Percentiles rank a stretch among this genome's conserved stretches.
These are phyloP conservation scores for Puccinia triticina DNA, from an alignment of 1,284 basidiomycete genomes.

Conservation along the genomic window DNA sequence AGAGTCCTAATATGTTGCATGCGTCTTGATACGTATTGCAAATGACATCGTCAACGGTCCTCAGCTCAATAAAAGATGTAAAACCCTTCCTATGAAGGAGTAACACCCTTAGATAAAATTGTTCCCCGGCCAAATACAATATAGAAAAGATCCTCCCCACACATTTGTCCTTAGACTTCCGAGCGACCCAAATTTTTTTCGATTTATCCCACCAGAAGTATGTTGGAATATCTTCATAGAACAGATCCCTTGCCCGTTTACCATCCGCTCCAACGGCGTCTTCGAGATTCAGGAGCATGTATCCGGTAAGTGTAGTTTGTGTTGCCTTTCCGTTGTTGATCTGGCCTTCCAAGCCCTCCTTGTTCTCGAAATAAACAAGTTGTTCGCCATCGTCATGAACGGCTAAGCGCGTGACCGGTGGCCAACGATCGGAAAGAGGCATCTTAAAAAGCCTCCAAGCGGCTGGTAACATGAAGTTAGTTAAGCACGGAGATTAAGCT, in stretches of 20 bases:
- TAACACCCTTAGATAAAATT: slow-evolving; percentile 62
- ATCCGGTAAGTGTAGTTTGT: no score
- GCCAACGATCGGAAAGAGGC: slow-evolving; percentile 56
- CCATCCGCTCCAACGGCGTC: not conserved
- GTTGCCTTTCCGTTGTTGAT: no score
- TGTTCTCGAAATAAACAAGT: not conserved
- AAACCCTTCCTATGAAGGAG: slow-evolving; percentile 61
- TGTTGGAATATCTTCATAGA: slow-evolving; percentile 21
- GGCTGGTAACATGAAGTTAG: slow-evolving; percentile 56
- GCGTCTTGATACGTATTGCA: slow-evolving; percentile 60
- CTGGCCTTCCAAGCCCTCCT: not conserved
- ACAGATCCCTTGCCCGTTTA: not conserved
- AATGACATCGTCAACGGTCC: slow-evolving; percentile 56
- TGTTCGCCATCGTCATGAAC: slow-evolving; percentile 10
- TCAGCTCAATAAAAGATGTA: slow-evolving; percentile 60
- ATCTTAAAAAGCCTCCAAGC: slow-evolving; percentile 61
- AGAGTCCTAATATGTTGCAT: slow-evolving; percentile 62
- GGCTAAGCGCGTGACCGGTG: not conserved
- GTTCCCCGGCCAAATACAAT: slow-evolving; percentile 59
- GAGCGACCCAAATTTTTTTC: slow-evolving; percentile 53
- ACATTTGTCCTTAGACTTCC: slow-evolving; percentile 55
- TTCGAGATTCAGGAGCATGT: not conserved
- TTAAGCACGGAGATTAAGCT: no score
- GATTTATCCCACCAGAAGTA: slow-evolving; percentile 6
- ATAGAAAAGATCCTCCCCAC: slow-evolving; percentile 63